A percentile compares a stretch with the other conserved stretches of the same genome.
Evolutionary conservation across 805 yeast species (phyloP).

Genomic region (Schwanniomyces yamadae): DNA sequence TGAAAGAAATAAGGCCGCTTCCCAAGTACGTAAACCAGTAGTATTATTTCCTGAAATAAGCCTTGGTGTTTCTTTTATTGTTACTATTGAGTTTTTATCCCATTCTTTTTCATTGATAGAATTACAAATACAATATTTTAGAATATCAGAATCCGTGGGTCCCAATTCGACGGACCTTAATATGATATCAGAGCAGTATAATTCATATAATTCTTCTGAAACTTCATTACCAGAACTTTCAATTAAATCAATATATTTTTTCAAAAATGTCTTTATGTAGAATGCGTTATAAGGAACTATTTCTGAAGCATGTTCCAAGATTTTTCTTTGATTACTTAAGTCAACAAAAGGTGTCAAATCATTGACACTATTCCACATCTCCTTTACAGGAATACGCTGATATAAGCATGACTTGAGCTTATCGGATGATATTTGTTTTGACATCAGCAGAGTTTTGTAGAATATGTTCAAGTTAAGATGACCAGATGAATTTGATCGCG

Average conservation of each 20-base stretch:
- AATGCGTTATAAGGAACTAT: slow-evolving; percentile 43
- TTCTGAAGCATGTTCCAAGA: slow-evolving; percentile 17
- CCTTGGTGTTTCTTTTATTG: slow-evolving; percentile 59
- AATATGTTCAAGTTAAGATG: too few species aligned
- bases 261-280: slow-evolving; percentile 50
- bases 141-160: slow-evolving; percentile 39
- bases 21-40: slow-evolving; percentile 93
- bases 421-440: background rate
- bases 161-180: slow-evolving; percentile 29
- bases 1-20: slow-evolving; percentile 72
- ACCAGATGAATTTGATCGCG: too few species aligned
- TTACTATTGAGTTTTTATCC: slow-evolving; percentile 18
- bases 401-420: slow-evolving; percentile 6
- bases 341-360: slow-evolving; percentile 5
- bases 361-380: slow-evolving; percentile 11
- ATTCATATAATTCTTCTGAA: slow-evolving; percentile 43
- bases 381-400: slow-evolving; percentile 18
- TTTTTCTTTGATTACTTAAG: slow-evolving; percentile 17
- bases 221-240: slow-evolving; percentile 33
- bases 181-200: slow-evolving; percentile 30
- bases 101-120: slow-evolving; percentile 14
- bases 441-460: too few species aligned
- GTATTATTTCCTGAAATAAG: slow-evolving; percentile 74
- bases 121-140: slow-evolving; percentile 35
- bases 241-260: slow-evolving; percentile 35